Conservation (phyloP, 129 eudicot genomes). For the Artemisia annua region DNA sequence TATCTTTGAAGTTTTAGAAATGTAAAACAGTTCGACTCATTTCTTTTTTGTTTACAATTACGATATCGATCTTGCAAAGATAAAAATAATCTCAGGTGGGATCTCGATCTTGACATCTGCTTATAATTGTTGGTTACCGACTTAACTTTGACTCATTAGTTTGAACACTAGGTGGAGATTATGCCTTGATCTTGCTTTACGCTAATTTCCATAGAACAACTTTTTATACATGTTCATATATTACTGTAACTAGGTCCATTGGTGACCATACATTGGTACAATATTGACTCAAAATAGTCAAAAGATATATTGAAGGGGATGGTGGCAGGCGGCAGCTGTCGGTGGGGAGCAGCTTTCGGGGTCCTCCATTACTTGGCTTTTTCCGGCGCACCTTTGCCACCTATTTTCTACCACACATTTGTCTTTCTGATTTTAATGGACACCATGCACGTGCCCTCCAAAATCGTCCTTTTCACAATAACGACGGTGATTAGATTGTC, state of each 20-base stretch:
- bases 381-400: conserved; percentile 25
- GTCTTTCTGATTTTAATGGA: neutral
- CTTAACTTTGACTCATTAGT: conserved; percentile 1
- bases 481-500: neutral
- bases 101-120: neutral
- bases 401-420: conserved; percentile 12
- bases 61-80: no score
- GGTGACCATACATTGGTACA: neutral
- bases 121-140: neutral
- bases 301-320: neutral
- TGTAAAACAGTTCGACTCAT: no score
- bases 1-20: no score
- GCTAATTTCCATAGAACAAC: conserved; percentile 21
- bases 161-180: neutral
- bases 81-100: no score
- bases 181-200: neutral
- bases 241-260: no score
- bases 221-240: conserved; percentile 2
- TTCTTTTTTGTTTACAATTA: no score
- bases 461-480: neutral
- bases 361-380: conserved; percentile 27
- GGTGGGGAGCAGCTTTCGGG: conserved; percentile 28
- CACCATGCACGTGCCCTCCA: neutral
- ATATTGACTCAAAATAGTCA: no score
- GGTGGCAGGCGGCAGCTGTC: conserved; percentile 32